Evolutionary conservation across 768 basidiomycete species (phyloP), one percentile per base, ranked within the genome.

Genomic region (Rhodotorula taiwanensis): DNA sequence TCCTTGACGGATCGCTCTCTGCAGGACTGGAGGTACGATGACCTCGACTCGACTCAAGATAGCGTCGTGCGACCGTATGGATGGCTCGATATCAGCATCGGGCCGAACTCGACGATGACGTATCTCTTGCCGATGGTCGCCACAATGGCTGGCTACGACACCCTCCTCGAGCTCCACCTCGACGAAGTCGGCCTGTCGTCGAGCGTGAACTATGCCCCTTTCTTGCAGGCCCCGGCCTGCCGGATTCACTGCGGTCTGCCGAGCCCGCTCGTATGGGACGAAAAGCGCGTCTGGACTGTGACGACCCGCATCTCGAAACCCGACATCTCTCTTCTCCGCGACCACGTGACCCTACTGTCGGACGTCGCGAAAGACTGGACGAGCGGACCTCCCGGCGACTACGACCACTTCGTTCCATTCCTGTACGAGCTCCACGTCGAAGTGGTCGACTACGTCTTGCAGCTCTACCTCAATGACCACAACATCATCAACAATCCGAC

Each of bases 21-120:
- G 4, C 58, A 89, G 86, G 87, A 97, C 75, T 98, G 94, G 94
- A 83, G 86, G 74, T 97, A 87, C 86, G 94, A 97, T 74, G 84
- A 83, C 36, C 13, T 61, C n/a, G 71, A 78, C 36, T 72, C 73
- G 10, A 77, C 81, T 80, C 79, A 66, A 67, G 64, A 81, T 85
- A 39, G 47, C 21, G 18, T 55, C 84, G 86, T 74, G 78, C 84
- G 41, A 83, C 87, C 39, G 18, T 79, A 76, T 56, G 78, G 78
- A 4, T 85, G 83, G 67, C 81, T 97, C 41, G 87, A 85, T 66
- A 73, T 93, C 33, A 79, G 79, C 25, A 83, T 86, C 36, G 88
- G 88, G 15, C 86, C 89, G 66, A 82, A 84, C 44, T 93, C 94
- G 16, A 86, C 89, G 0, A 83, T 98, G 69, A 86, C 81, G 70